A percentile compares a stretch with the other conserved stretches of the same genome.
Conservation (phyloP, 2,329 filamentous ascomycete genomes). For the Keithomyces neogunnii region DNA sequence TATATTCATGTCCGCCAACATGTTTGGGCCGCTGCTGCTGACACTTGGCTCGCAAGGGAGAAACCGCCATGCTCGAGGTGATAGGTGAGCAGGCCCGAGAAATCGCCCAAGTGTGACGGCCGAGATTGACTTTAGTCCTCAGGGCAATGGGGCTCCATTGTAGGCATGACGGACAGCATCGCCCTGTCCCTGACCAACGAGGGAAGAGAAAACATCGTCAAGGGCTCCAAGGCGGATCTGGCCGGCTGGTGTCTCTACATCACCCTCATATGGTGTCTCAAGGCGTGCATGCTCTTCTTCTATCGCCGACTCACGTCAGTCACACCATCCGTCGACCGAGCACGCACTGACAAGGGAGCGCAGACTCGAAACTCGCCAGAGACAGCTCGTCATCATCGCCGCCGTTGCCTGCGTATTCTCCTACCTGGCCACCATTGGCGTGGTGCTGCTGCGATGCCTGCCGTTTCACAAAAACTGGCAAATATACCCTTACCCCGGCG, state of each 20-base stretch:
- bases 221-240: constrained; percentile 13
- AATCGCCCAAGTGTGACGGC: neutral
- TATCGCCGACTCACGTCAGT: constrained; percentile 29
- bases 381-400: constrained; percentile 11
- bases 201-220: constrained; percentile 10
- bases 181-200: constrained; percentile 8
- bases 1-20: constrained; percentile 12
- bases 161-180: constrained; percentile 13
- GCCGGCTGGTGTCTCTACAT: constrained; percentile 28
- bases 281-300: constrained; percentile 30
- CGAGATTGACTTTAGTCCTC: neutral
- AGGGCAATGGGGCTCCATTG: constrained; percentile 16
- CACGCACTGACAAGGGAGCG: neutral
- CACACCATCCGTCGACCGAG: neutral
- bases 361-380: constrained; percentile 14
- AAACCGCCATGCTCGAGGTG: constrained; percentile 23
- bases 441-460: constrained; percentile 13
- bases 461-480: constrained; percentile 18
- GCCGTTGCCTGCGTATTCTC: constrained; percentile 9
- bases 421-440: constrained; percentile 13
- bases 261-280: constrained; percentile 29
- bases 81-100: constrained; percentile 17
- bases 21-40: constrained; percentile 2
- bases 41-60: constrained; percentile 4
- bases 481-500: constrained; percentile 15